A percentile compares a stretch with the other conserved stretches of the same genome.
These are phyloP conservation scores for Tetrahymena thermophila DNA, from an alignment of 73 alveolate genomes.

Conservation along the genomic window DNA sequence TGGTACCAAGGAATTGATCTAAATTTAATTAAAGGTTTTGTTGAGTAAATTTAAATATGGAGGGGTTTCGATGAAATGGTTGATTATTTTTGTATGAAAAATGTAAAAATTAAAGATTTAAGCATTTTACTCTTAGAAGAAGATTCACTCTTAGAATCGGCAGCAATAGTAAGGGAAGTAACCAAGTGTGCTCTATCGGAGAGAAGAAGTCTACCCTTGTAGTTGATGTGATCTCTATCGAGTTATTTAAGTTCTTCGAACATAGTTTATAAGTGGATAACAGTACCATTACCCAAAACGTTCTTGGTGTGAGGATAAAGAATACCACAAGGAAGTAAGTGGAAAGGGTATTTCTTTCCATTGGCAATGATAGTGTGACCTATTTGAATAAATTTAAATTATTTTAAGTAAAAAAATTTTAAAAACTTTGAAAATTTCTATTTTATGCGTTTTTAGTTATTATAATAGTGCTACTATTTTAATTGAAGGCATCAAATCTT, in stretches of 20 bases:
- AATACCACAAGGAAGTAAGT: slow-evolving; percentile 94
- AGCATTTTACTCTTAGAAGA: slow-evolving; percentile 12
- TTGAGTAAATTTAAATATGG: not conserved
- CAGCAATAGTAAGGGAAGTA: slow-evolving; percentile 33
- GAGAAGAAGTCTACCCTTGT: slow-evolving; percentile 50
- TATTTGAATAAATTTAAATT: not conserved
- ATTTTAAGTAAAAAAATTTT: not conserved
- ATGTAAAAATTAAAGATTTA: not conserved
- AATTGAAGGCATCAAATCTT: not conserved
- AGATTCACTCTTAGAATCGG: slow-evolving; percentile 41
- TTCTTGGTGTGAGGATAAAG: slow-evolving; percentile 67
- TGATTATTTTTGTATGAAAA: not conserved
- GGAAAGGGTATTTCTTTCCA: slow-evolving; percentile 87
- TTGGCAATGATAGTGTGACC: slow-evolving; percentile 85
- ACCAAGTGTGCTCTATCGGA: slow-evolving; percentile 83
- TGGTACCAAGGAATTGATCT: slow-evolving; percentile 72
- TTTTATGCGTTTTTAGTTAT: not conserved
- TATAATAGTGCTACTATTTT: not conserved
- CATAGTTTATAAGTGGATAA: slow-evolving; percentile 62
- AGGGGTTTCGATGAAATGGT: not conserved
- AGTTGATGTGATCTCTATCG: slow-evolving; percentile 60
- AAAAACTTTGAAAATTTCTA: not conserved
- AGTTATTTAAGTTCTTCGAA: slow-evolving; percentile 65
- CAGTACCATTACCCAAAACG: slow-evolving; percentile 95
- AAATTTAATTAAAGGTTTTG: not conserved